A percentile compares a stretch with the other conserved stretches of the same genome.
Evolutionary conservation across 2,329 filamentous ascomycete genomes (phyloP).

Genomic region (Colletotrichum sublineola): DNA sequence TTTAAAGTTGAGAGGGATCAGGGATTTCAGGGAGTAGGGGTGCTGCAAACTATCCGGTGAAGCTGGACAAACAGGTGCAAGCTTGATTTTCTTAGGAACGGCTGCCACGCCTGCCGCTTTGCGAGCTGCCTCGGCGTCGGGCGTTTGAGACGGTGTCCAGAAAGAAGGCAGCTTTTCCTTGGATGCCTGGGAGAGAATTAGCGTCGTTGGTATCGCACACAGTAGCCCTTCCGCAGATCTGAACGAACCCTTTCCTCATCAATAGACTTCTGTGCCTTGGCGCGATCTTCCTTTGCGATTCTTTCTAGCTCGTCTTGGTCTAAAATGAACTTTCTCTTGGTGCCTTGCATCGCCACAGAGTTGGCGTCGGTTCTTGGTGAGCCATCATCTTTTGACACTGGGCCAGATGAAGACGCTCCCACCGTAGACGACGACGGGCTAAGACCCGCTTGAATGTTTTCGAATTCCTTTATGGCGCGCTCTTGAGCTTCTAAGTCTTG

Average conservation of each 20-base stretch:
- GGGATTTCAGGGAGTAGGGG: conserved; percentile 80
- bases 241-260: conserved; percentile 76
- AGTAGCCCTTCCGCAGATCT: not conserved
- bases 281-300: conserved; percentile 77
- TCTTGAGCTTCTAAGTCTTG: conserved; percentile 78
- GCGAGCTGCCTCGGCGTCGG: conserved; percentile 57
- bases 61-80: conserved; percentile 81
- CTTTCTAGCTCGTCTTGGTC: conserved; percentile 81
- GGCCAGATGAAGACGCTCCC: not conserved
- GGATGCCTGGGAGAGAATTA: conserved; percentile 32
- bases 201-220: conserved; percentile 18
- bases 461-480: conserved; percentile 84
- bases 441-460: conserved; percentile 83
- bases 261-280: conserved; percentile 77
- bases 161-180: conserved; percentile 78
- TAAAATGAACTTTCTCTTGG: conserved; percentile 84
- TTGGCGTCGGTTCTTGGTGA: not conserved
- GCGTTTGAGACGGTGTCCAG: conserved; percentile 90
- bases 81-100: conserved; percentile 71
- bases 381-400: not conserved
- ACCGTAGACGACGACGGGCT: conserved; percentile 47
- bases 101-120: conserved; percentile 12
- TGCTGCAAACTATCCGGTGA: conserved; percentile 77
- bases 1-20: conserved; percentile 83
- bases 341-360: conserved; percentile 44